phyloP scores from a whole-genome alignment of 2,329 filamentous ascomycete species.

The Paraconiothyrium sp. region DNA sequence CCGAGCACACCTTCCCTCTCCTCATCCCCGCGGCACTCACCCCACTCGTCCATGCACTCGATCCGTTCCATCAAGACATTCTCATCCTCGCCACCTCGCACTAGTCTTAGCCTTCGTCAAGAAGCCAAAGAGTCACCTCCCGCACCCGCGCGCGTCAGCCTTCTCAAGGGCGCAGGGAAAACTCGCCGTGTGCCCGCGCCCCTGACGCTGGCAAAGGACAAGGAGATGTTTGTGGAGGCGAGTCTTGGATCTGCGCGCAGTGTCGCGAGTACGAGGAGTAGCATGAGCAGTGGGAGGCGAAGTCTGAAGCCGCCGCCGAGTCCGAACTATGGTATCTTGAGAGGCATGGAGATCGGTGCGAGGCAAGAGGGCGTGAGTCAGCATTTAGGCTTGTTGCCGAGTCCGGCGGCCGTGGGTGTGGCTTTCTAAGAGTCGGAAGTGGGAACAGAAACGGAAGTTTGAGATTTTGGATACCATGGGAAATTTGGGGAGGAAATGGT shows the following conservation, averaged over 20 bases:
- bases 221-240: conserved; percentile 32
- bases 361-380: conserved; percentile 19
- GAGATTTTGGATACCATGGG: background rate
- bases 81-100: conserved; percentile 6
- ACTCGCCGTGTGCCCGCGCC: conserved; percentile 40
- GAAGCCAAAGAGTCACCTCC: conserved; percentile 9
- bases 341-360: conserved; percentile 44
- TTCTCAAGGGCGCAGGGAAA: conserved; percentile 36
- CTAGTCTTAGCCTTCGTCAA: background rate
- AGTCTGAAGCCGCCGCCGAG: conserved; percentile 40
- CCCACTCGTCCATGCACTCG: conserved; percentile 21
- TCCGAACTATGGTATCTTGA: conserved; percentile 37
- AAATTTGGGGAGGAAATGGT: background rate
- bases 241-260: conserved; percentile 31
- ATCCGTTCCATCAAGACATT: conserved; percentile 9
- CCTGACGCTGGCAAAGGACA: conserved; percentile 35
- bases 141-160: conserved; percentile 23
- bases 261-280: conserved; percentile 14
- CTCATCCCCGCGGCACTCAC: conserved; percentile 14
- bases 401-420: conserved; percentile 42
- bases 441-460: background rate
- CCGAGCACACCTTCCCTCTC: conserved; percentile 32
- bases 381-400: conserved; percentile 21
- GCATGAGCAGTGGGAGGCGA: conserved; percentile 7
- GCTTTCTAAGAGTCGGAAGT: conserved; percentile 38